Conservation (phyloP, 257 asterid species). For the Lycium barbarum region DNA sequence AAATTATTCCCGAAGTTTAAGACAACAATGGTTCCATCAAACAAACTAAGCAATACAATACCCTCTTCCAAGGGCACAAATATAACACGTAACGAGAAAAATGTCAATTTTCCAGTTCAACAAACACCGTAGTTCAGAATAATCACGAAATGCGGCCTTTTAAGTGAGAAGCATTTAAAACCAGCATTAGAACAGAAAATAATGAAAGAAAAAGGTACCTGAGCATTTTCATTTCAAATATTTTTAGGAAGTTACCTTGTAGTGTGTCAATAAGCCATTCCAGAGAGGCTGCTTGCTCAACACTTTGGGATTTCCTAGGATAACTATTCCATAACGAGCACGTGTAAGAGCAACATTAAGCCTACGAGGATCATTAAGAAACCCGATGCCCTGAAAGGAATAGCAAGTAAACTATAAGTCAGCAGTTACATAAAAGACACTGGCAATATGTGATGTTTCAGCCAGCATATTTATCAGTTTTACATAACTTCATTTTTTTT, state of each 20-base stretch:
- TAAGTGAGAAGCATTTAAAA: slow-evolving; percentile 26
- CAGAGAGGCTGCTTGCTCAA: slow-evolving; percentile 95
- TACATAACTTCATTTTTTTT: neutral
- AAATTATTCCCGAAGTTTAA: neutral
- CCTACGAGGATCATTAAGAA: slow-evolving; percentile 97
- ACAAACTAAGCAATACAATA: slow-evolving; percentile 13
- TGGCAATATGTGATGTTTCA: neutral
- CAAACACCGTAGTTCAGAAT: neutral
- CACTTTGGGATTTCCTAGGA: slow-evolving; percentile 97
- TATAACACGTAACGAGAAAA: neutral
- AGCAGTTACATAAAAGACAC: neutral
- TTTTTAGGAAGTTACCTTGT: slow-evolving; percentile 65
- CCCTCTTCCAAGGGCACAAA: slow-evolving; percentile 12
- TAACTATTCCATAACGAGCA: slow-evolving; percentile 98
- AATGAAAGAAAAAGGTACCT: slow-evolving; percentile 17
- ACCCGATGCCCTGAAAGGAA: slow-evolving; percentile 83
- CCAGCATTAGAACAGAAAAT: slow-evolving; percentile 15
- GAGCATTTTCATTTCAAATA: neutral
- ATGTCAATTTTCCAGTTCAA: neutral
- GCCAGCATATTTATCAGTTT: neutral
- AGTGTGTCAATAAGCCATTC: slow-evolving; percentile 93
- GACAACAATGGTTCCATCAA: neutral
- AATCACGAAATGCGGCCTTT: neutral
- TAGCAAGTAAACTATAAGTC: slow-evolving; percentile 30
- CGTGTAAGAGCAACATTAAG: slow-evolving; percentile 99